These are phyloP conservation scores for Aspergillus sp. DNA, from an alignment of 2,329 filamentous ascomycete species.

Conservation along the genomic window DNA sequence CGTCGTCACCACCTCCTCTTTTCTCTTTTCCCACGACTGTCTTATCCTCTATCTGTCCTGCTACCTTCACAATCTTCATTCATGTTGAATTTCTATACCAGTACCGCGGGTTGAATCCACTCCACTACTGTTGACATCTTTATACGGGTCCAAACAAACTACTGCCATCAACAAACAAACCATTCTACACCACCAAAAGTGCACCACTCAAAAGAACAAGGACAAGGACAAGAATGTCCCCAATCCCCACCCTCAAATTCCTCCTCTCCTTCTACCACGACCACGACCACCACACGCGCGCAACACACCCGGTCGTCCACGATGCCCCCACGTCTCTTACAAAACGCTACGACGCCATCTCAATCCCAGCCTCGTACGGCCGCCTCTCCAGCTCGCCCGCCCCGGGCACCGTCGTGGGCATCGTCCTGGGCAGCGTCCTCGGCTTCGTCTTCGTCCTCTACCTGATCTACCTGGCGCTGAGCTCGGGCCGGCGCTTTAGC, in stretches of 20 bases:
- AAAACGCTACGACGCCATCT: slow-evolving; percentile 33
- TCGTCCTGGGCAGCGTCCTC: slow-evolving; percentile 49
- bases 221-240: background rate
- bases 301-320: background rate
- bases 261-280: background rate
- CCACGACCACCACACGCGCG: background rate
- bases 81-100: no score
- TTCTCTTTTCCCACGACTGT: no score
- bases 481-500: slow-evolving; percentile 40
- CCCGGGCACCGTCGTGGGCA: slow-evolving; percentile 60
- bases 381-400: slow-evolving; percentile 52
- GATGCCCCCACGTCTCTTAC: background rate
- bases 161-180: background rate
- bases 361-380: slow-evolving; percentile 63
- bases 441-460: slow-evolving; percentile 56
- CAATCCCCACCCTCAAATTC: background rate
- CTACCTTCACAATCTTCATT: no score
- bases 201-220: background rate
- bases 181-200: background rate
- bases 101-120: background rate
- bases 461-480: slow-evolving; percentile 52
- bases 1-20: no score
- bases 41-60: no score
- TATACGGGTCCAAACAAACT: background rate
- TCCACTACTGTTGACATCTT: background rate